phyloP scores from a whole-genome alignment of 2,329 filamentous ascomycete genomes.

The Colletotrichum echinochloae region DNA sequence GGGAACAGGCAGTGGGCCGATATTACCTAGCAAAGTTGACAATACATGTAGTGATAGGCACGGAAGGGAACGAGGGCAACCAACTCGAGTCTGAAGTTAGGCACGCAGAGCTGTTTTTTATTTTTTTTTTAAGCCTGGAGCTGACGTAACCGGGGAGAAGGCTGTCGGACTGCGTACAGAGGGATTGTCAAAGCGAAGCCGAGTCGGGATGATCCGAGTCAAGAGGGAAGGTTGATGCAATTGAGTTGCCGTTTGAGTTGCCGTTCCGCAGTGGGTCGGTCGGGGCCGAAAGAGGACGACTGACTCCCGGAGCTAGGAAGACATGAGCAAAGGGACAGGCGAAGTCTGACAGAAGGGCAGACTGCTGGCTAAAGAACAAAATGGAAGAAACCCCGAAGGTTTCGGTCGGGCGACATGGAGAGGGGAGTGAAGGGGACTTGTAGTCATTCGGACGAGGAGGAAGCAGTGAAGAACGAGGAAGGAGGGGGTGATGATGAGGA shows the following conservation, averaged over 20 bases:
- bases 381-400: conserved; percentile 27
- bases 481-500: conserved; percentile 5
- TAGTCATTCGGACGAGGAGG: conserved; percentile 18
- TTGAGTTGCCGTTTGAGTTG: conserved; percentile 23
- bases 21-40: not conserved
- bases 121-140: not conserved
- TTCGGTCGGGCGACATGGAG: conserved; percentile 24
- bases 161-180: not conserved
- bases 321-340: conserved; percentile 18
- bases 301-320: conserved; percentile 7
- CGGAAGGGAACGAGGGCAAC: conserved; percentile 7
- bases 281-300: conserved; percentile 23
- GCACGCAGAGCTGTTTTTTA: not conserved
- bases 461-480: conserved; percentile 6
- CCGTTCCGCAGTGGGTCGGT: conserved; percentile 38
- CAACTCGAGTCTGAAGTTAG: conserved; percentile 19
- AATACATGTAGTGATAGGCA: not conserved
- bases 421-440: conserved; percentile 3
- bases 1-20: conserved; percentile 12
- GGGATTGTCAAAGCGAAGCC: conserved; percentile 3
- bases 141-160: not conserved
- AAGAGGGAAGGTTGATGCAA: not conserved
- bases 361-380: conserved; percentile 12
- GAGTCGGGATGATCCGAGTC: conserved; percentile 5
- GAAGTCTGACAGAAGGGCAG: not conserved